Evolutionary conservation across 1,139 yeast genomes (phyloP).

Genomic region (Magnusiomyces paraingens): DNA sequence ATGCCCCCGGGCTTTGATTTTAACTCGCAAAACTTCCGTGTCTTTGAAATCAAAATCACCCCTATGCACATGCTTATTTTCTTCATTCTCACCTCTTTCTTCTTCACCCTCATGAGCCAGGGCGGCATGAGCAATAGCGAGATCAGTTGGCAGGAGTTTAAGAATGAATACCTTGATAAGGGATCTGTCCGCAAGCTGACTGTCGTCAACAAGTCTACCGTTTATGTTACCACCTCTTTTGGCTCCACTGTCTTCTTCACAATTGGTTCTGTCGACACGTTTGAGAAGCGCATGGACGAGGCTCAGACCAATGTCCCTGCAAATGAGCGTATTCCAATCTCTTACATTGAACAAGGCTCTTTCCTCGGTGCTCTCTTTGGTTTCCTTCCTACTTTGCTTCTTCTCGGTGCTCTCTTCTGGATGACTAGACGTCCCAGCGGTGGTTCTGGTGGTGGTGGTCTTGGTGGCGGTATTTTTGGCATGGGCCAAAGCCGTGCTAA

Average conservation of each 20-base stretch:
- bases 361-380: conserved; percentile 58
- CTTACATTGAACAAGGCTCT: conserved; percentile 65
- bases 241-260: conserved; percentile 49
- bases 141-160: conserved; percentile 88
- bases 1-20: conserved; percentile 22
- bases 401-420: conserved; percentile 78
- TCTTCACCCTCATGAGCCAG: conserved; percentile 27
- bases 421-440: conserved; percentile 40
- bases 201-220: conserved; percentile 50
- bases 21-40: conserved; percentile 19
- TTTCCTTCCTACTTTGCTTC: conserved; percentile 73
- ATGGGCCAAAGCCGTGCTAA: conserved; percentile 89
- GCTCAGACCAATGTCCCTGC: conserved; percentile 66
- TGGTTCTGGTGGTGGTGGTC: conserved; percentile 48
- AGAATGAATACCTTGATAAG: conserved; percentile 69
- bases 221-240: conserved; percentile 10
- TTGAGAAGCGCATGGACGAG: conserved; percentile 74
- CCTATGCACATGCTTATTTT: conserved; percentile 30
- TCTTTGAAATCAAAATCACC: conserved; percentile 23
- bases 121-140: conserved; percentile 33
- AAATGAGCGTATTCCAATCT: conserved; percentile 72
- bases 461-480: conserved; percentile 42
- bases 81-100: conserved; percentile 24
- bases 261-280: conserved; percentile 88
- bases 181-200: conserved; percentile 72